phyloP scores from a whole-genome alignment of 305 asterid species.

The Fraxinus paxiana region DNA sequence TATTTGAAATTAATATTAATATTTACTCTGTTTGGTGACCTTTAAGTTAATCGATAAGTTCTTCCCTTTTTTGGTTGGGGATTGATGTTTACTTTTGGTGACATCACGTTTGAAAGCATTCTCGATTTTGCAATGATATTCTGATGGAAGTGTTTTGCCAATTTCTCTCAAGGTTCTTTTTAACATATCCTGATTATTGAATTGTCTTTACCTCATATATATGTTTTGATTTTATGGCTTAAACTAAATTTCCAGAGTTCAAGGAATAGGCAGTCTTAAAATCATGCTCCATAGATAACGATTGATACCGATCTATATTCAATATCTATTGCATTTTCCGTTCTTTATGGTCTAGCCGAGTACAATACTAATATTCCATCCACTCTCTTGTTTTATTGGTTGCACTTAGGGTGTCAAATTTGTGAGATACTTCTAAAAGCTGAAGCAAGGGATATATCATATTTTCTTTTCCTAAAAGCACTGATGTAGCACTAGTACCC shows the following conservation, averaged over 20 bases:
- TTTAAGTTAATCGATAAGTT: neutral
- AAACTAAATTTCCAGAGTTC: neutral
- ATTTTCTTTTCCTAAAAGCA: neutral
- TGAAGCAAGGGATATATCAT: neutral
- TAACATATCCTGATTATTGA: neutral
- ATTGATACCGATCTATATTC: neutral
- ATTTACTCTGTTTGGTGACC: neutral
- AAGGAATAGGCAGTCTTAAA: neutral
- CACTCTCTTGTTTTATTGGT: neutral
- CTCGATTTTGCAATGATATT: neutral
- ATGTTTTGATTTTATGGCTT: neutral
- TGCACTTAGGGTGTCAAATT: neutral
- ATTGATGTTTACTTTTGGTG: neutral
- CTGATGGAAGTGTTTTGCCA: neutral
- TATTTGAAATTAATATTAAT: neutral
- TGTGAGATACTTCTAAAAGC: neutral
- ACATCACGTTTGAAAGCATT: neutral
- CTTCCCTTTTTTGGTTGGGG: neutral
- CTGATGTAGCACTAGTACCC: neutral
- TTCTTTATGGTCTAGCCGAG: neutral
- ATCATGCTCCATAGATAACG: neutral
- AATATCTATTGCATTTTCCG: neutral
- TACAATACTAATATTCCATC: neutral
- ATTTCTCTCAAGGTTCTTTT: neutral
- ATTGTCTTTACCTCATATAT: neutral